Evolutionary conservation across 345 rosid genomes (phyloP).

Genomic region (Gossypium ekmanianum): DNA sequence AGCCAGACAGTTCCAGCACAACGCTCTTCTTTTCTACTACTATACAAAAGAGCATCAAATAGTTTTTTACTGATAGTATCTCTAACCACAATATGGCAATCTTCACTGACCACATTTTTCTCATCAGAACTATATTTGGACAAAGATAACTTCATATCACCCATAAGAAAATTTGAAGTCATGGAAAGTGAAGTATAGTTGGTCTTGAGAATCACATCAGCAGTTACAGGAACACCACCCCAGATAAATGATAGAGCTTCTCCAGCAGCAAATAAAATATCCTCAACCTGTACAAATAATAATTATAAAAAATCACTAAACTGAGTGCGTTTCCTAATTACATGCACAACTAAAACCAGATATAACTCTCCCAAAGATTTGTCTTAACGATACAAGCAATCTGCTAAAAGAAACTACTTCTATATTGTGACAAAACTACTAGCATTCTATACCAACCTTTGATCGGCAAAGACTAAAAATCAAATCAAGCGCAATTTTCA

Average conservation of each 20-base stretch:
- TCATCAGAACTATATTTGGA: constrained; percentile 35
- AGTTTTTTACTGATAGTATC: constrained; percentile 66
- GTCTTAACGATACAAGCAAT: background rate
- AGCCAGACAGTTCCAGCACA: constrained; percentile 98
- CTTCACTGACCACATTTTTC: constrained; percentile 43
- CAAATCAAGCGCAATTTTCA: constrained; percentile 67
- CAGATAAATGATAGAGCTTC: constrained; percentile 91
- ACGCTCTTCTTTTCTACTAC: constrained; percentile 91
- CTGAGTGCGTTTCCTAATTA: constrained; percentile 8
- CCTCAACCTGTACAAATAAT: constrained; percentile 69
- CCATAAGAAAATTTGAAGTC: constrained; percentile 81
- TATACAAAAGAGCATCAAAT: constrained; percentile 77
- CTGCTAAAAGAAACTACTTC: background rate
- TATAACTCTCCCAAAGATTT: constrained; percentile 2
- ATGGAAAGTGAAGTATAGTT: constrained; percentile 81
- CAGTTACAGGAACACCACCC: constrained; percentile 90
- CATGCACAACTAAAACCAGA: background rate
- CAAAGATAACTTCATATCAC: constrained; percentile 53
- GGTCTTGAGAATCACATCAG: constrained; percentile 83
- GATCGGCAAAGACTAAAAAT: constrained; percentile 82
- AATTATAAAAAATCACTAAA: background rate
- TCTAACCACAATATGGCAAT: constrained; percentile 48
- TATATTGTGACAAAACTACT: background rate
- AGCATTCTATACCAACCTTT: constrained; percentile 49
- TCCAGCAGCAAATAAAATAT: constrained; percentile 90